Evolutionary conservation across 2,329 filamentous ascomycete genomes (phyloP), one percentile per base, ranked within the genome.

Genomic region (Claviceps maximensis): DNA sequence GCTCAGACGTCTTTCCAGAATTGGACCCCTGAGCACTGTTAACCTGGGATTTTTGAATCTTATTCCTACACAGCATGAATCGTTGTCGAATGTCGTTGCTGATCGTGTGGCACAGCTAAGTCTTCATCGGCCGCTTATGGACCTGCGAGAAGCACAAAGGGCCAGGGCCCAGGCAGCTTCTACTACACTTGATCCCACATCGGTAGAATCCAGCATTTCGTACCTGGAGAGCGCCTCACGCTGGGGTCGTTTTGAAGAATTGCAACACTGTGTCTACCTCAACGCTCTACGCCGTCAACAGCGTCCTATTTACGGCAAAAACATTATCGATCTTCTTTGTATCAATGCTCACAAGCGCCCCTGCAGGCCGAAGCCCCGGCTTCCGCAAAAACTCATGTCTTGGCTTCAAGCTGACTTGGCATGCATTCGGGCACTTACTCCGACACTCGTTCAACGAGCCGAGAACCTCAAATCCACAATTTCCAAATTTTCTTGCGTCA

Each of bases 401-500:
- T 93, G 88, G 87, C 80, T 89, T 54, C 81, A 86, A 51, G 80
- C 83, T 57, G 82, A 83, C 52, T 87, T 87, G 1, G 74, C 75
- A 6, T 65, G 78, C 23, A 71, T 90, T 49, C 74, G 74, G 40
- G 74, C 78, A 4, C 80, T 93, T 69, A 80, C 93, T n/a, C 80
- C 83, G 19, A 89, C 83, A 0, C 67, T 95, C 0, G 78, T 84
- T 42, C 78, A 88, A 61, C 83, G 89, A 25, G 83, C 89, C 1
- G 77, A 82, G 50, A 74, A 76, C 15, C 75, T 95, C 68, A 84
- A 91, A 61, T 82, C 80, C 0, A 83, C 79, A 2, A 84, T 98
- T 51, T 82, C 86, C 57, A 88, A 91, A 64, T 98, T 96, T 62
- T 88, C 87, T 1, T 98, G 91, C 61, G 83, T 95, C 36, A 97